Base-by-base conservation (phyloP, 768 basidiomycete genomes). In the Hericium erinaceus region DNA sequence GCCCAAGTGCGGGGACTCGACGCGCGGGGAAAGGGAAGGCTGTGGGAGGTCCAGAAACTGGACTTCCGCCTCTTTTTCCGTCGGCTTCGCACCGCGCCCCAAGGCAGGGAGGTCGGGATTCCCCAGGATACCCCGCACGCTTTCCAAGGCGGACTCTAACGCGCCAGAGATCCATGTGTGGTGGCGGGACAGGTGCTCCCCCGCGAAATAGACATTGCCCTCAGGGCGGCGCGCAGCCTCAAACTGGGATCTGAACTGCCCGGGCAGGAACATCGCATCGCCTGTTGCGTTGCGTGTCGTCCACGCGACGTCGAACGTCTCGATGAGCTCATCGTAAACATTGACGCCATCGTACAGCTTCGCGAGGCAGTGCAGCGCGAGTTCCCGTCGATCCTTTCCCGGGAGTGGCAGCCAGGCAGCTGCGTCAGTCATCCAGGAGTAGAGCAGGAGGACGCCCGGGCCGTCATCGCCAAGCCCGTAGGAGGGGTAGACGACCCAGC, bases 251-350 rank as follows among this genome's bases (percentile, higher is more conserved):
- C 52, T 44, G 28, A 67, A 66, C 33, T 68, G 67, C 40, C 67
- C 67, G 0, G 67, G 67, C 46, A 69, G 57, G 57, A 67, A 68
- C 66, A 67, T 69, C n/a, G 67, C 68, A 28, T 66, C 67, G n/a
- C 67, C 68, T 18, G 66, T 65, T 5, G 64, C 61, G 40, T 56
- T 61, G 20, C 59, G 57, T 26, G 61, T 57, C 4, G 66, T 65
- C 68, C 67, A 69, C 38, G 49, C 61, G 15, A 64, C 59, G 39
- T 66, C 67, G 11, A 60, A 59, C 3, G 64, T 48, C 40, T 61
- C 61, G 15, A 58, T 33, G 40, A 57, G 22, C 12, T 39, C n/a
- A 1, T 39, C 52, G 39, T 18, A 39, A 7, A 54, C 39, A 18
- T 55, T 40, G 54, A 24, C 63, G 16, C 20, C 44, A 18, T 60